Percentiles rank a stretch among this genome's conserved stretches.
phyloP scores from a whole-genome alignment of 768 basidiomycete species.

The Harrya chromipes region DNA sequence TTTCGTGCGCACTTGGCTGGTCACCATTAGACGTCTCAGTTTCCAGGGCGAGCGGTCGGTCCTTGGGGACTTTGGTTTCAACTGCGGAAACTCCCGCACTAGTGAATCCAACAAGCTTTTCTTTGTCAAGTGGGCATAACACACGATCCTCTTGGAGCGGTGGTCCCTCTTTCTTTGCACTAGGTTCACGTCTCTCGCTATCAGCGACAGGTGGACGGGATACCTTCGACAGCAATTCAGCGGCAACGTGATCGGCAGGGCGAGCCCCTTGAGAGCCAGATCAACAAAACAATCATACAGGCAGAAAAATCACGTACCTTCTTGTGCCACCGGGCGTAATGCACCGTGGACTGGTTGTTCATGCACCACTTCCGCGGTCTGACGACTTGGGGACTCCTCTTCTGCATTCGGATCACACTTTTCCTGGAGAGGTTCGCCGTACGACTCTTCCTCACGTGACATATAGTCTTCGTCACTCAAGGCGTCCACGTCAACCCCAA shows the following conservation, averaged over 20 bases:
- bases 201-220: slow-evolving; percentile 33
- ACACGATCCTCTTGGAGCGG: slow-evolving; percentile 48
- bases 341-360: slow-evolving; percentile 33
- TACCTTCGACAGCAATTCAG: slow-evolving; percentile 34
- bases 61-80: slow-evolving; percentile 63
- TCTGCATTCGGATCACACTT: slow-evolving; percentile 75
- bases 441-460: slow-evolving; percentile 47
- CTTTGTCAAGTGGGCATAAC: slow-evolving; percentile 50
- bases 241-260: slow-evolving; percentile 37
- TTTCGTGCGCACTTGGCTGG: slow-evolving; percentile 22
- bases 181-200: neutral
- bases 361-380: slow-evolving; percentile 43
- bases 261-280: slow-evolving; percentile 37
- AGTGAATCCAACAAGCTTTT: slow-evolving; percentile 54
- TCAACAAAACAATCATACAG: neutral
- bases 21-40: slow-evolving; percentile 27
- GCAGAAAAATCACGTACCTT: slow-evolving; percentile 43
- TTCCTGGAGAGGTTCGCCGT: slow-evolving; percentile 47
- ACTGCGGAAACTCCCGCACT: slow-evolving; percentile 63
- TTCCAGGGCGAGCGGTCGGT: slow-evolving; percentile 37
- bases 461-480: slow-evolving; percentile 74
- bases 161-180: slow-evolving; percentile 27
- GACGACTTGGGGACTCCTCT: slow-evolving; percentile 47
- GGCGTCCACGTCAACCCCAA: slow-evolving; percentile 92
- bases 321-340: slow-evolving; percentile 38